Base-by-base conservation (phyloP, 108 stramenopile genomes). In the Nannochloropsis gaditana region DNA sequence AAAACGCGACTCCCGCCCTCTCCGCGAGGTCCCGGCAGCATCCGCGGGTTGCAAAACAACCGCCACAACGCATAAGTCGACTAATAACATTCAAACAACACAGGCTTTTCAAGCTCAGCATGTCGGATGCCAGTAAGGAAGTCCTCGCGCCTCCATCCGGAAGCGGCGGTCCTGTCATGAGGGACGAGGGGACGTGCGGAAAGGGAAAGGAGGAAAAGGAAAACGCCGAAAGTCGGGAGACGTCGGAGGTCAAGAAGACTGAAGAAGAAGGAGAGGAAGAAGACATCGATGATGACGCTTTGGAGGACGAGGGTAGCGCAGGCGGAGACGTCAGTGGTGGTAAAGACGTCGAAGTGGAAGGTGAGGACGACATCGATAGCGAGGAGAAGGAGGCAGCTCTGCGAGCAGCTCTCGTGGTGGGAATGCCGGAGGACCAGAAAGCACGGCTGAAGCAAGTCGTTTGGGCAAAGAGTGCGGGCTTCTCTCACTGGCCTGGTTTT, bases 211-310 rank as follows among this genome's bases (percentile, higher is more conserved):
- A 31, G 31, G 31, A 31, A 31, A 31, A 31, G 31, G 31, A 31
- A 31, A 31, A 31, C 31, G 31, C 31, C 31, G 31, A 31, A 31
- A 31, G 31, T 31, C 31, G 31, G 31, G 31, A 31, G 31, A 31
- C 31, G 31, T 31, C 31, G 31, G 31, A 31, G 31, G 31, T 31
- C 31, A 73, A 73, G 59, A 8, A 73, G 59, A n/a, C 15, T n/a
- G 59, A 73, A 2, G 19, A 73, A 73, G 59, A 73, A 50, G 47
- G 15, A 50, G 47, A 50, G n/a, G 59, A 73, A n/a, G 59, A 73
- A n/a, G 59, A 73, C 59, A 73, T 73, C n/a, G 59, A 73, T n/a
- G 59, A 73, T n/a, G 59, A 73, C 19, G 59, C 59, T 73, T 73
- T 73, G 6, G 59, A 73, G 59, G 59, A 73, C 19, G 59, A 73